Percentiles rank a stretch among this genome's conserved stretches.
phyloP scores from a whole-genome alignment of 768 basidiomycete genomes.

The Piloderma croceum region DNA sequence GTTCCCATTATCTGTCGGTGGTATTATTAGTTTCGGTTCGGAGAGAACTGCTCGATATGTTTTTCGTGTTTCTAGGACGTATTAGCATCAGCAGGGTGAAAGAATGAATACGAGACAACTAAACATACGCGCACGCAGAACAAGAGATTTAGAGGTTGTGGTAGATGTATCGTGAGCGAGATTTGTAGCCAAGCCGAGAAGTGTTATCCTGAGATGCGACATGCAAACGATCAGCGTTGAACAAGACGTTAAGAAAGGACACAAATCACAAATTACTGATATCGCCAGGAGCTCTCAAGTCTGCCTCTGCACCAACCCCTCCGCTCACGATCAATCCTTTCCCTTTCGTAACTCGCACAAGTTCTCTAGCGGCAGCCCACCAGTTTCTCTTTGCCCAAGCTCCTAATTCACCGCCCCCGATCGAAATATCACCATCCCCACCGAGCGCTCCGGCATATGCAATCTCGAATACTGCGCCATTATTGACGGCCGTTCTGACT shows the following conservation, averaged over 20 bases:
- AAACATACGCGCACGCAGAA: slow-evolving; percentile 67
- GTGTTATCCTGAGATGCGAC: slow-evolving; percentile 42
- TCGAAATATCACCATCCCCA: slow-evolving; percentile 50
- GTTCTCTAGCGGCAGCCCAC: slow-evolving; percentile 77
- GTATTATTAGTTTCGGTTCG: slow-evolving; percentile 63
- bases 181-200: slow-evolving; percentile 68
- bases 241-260: too few relatives aligned
- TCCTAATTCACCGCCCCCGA: too few relatives aligned
- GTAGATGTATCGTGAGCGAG: slow-evolving; percentile 58
- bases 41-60: slow-evolving; percentile 79
- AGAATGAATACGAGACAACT: neutral
- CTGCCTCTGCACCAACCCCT: slow-evolving; percentile 53
- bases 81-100: neutral
- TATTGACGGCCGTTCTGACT: slow-evolving; percentile 72
- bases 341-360: slow-evolving; percentile 76
- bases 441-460: slow-evolving; percentile 71
- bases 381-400: slow-evolving; percentile 73
- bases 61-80: slow-evolving; percentile 61
- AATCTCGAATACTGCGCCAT: slow-evolving; percentile 81
- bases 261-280: slow-evolving; percentile 65
- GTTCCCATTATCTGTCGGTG: too few relatives aligned
- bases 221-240: slow-evolving; percentile 1
- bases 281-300: slow-evolving; percentile 68
- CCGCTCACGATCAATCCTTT: slow-evolving; percentile 70
- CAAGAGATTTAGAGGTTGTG: slow-evolving; percentile 56